These are phyloP conservation scores for Aspergillus sp. DNA, from an alignment of 2,329 filamentous ascomycete species.

Conservation along the genomic window DNA sequence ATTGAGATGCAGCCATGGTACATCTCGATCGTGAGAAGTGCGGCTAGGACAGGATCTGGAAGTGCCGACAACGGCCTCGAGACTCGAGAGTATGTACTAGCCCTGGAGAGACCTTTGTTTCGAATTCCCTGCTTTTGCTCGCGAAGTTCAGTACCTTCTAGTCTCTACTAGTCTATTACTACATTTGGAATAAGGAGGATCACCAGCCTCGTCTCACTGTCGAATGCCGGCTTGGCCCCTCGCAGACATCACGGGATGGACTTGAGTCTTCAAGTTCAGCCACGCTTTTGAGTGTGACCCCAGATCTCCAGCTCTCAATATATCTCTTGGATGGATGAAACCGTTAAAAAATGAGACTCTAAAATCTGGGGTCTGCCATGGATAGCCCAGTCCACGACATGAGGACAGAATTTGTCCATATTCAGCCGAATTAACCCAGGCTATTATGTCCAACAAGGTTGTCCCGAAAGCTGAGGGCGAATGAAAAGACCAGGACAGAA, in stretches of 20 bases:
- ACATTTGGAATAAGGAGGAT: background rate
- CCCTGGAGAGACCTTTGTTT: background rate
- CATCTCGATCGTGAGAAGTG: background rate
- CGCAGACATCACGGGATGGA: background rate
- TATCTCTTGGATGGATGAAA: background rate
- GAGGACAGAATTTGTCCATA: background rate
- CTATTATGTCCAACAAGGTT: background rate
- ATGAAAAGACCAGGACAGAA: background rate
- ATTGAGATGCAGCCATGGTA: background rate
- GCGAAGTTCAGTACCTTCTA: background rate
- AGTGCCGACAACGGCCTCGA: slow-evolving; percentile 7
- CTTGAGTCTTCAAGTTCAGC: no score
- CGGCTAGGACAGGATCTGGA: background rate
- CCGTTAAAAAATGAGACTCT: background rate
- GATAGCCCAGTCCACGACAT: background rate
- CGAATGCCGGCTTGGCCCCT: background rate
- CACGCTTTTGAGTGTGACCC: no score
- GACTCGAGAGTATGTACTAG: background rate
- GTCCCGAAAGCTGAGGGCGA: background rate
- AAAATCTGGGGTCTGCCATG: background rate
- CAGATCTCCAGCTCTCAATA: no score
- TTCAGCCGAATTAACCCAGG: background rate
- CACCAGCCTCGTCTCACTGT: background rate
- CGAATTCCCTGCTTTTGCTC: background rate
- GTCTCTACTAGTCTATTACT: background rate